Evolutionary conservation across 2,329 filamentous ascomycete species (phyloP), one percentile per base, ranked within the genome.

Genomic region (Fonsecaea nubica): DNA sequence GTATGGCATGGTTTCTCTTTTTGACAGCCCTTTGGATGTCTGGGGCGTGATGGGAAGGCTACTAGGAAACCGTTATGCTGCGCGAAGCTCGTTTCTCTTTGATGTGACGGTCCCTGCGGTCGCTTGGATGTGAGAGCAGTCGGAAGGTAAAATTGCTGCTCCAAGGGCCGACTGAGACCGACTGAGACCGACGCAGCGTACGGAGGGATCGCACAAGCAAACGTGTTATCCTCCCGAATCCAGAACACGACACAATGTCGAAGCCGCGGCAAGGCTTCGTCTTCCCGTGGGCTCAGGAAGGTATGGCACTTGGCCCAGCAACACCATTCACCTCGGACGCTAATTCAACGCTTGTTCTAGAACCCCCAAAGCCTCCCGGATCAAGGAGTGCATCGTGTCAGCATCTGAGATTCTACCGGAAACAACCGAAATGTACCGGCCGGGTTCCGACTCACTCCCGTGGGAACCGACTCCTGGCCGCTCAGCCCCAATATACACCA

Each of bases 1-100:
- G 72, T 80, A 76, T 36, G 81, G 80, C 81, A 83, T 83, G 4
- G 12, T 55, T 54, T 54, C 2, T 54, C 21, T 18, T 45, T 18
- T 21, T 6, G 4, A 18, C 3, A 2, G n/a, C 15, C n/a, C 21
- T 45, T 18, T 8, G 40, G 10, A 4, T 40, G 10, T 40, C 4
- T 40, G 12, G 12, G 36, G 12, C 36, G 36, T 40, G 12, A 10
- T 13, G 12, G 4, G 12, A 4, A 13, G 4, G 36, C 12, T 15
- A 12, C 36, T 9, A 45, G n/a, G 25, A 25, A 25, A 25, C 25
- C 25, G 2, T 25, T 5, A 45, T 18, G 18, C 40, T 45, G 40
- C 7, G 40, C 40, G n/a, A 9, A 42, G n/a, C 7, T 45, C 40
- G 5, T 45, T 25, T 25, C 25, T 25, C 25, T 25, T 25, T 25